These are phyloP conservation scores for Fraxinus greggii DNA, from an alignment of 305 asterid species.

Conservation along the genomic window DNA sequence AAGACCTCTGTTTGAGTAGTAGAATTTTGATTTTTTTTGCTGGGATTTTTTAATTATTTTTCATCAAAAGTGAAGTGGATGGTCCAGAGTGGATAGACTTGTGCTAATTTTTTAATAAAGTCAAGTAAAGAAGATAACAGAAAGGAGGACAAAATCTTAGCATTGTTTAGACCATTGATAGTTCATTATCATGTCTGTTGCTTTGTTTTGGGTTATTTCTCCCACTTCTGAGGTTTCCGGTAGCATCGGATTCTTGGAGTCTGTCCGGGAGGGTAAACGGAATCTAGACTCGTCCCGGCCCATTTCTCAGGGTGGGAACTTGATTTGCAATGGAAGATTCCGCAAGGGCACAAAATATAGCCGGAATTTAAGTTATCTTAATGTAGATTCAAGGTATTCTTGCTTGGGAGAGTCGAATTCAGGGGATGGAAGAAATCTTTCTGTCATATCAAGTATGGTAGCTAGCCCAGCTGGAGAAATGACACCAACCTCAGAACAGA, in stretches of 20 bases:
- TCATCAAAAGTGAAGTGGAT: neutral
- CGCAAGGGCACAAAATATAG: constrained; percentile 43
- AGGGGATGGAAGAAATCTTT: constrained; percentile 35
- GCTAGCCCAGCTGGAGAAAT: constrained; percentile 79
- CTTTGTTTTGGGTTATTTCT: constrained; percentile 68
- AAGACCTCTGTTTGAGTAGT: neutral
- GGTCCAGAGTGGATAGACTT: neutral
- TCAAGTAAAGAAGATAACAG: neutral
- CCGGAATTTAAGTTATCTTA: constrained; percentile 31
- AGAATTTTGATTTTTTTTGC: neutral
- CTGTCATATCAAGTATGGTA: constrained; percentile 48
- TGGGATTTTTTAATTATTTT: neutral
- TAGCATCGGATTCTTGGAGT: constrained; percentile 55
- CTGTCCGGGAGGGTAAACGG: constrained; percentile 48
- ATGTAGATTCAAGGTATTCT: constrained; percentile 31
- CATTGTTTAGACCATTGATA: constrained; percentile 24
- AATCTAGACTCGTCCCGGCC: constrained; percentile 40
- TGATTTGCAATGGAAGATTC: constrained; percentile 34
- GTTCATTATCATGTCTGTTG: constrained; percentile 55
- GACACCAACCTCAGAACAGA: constrained; percentile 71
- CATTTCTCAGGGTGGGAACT: constrained; percentile 29
- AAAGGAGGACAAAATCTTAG: constrained; percentile 28
- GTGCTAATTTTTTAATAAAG: constrained; percentile 4
- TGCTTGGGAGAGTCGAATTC: constrained; percentile 34
- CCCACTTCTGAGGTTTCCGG: constrained; percentile 54